Base-by-base conservation (phyloP, 2,329 filamentous ascomycete species). In the Moelleriella libera region DNA sequence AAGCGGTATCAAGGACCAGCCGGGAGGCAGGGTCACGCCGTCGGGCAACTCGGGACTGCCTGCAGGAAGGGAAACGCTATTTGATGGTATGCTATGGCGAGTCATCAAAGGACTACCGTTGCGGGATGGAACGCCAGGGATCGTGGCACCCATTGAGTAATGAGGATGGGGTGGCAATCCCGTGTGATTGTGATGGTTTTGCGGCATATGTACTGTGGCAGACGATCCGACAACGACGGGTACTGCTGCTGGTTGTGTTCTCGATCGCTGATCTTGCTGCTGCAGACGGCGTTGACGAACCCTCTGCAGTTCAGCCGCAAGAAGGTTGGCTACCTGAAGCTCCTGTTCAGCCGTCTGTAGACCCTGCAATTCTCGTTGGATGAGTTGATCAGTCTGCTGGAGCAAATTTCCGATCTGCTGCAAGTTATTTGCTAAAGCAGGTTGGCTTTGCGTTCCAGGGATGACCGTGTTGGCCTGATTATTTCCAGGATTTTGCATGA, bases 341-440 rank as follows among this genome's bases (percentile, higher is more conserved):
- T 92, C 84, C 34, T 82, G 75, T 45, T 84, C 76, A 12, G 79
- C 77, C 34, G 75, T 58, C 43, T 81, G 76, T 14, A 90, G 67
- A 41, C 66, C 68, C 44, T 76, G 71, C 34, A 86, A 71, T 57
- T 89, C 83, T 48, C 79, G 75, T 54, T 81, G 71, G 29, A 92
- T 71, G 47, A 84, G 76, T 47, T 81, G 75, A 53, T 88, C 82
- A 11, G 87, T 72, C 41, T 81, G 74, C 34, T 74, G 68, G 34
- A 92, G 66, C 48, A 87, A 78, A 11, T 68, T 64, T 45, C 78
- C 72, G 30, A 84, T 72, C 2, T 70, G 68, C 42, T 64, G 60
- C n/a, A 66, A 45, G 41, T 58, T 62, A 41, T 65, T 62, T 6
- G 57, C 60, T 9, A 52, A 37, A 14, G 48, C 45, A 8, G 50